A percentile compares a stretch with the other conserved stretches of the same genome.
These are phyloP conservation scores for Gossypium longicalyx DNA, from an alignment of 345 rosid species.

Conservation along the genomic window DNA sequence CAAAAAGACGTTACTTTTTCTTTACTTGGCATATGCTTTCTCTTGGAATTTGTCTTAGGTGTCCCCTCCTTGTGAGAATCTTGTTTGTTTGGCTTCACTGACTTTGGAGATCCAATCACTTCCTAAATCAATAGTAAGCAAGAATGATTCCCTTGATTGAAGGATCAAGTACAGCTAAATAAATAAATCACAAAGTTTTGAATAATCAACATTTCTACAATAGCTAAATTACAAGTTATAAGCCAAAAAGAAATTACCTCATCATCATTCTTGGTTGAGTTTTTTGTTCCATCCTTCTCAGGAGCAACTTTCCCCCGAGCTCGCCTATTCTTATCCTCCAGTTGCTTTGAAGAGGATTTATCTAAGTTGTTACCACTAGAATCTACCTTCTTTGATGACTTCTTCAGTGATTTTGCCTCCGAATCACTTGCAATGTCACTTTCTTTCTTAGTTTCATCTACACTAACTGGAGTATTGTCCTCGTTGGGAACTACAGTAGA, in stretches of 20 bases:
- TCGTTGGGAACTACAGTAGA: conserved; percentile 36
- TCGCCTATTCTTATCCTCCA: conserved; percentile 48
- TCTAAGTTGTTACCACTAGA: conserved; percentile 37
- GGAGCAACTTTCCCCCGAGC: conserved; percentile 41
- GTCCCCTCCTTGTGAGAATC: conserved; percentile 46
- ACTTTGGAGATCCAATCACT: conserved; percentile 51
- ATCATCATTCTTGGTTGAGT: conserved; percentile 44
- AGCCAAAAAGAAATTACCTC: conserved; percentile 32
- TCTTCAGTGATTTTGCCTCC: conserved; percentile 45
- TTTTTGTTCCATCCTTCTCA: conserved; percentile 40
- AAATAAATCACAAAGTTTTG: background rate
- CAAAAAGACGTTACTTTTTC: conserved; percentile 37
- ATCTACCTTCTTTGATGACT: conserved; percentile 46
- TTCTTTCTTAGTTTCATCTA: conserved; percentile 41
- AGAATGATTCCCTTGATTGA: background rate
- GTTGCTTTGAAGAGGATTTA: conserved; percentile 41
- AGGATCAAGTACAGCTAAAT: background rate
- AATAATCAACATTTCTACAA: background rate
- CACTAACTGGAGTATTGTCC: conserved; percentile 25
- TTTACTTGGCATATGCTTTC: conserved; percentile 51
- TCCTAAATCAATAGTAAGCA: conserved; percentile 31
- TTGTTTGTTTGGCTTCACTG: conserved; percentile 45
- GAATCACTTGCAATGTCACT: conserved; percentile 35
- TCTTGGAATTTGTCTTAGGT: conserved; percentile 53
- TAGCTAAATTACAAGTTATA: conserved; percentile 6